Evolutionary conservation across 2,329 filamentous ascomycete species (phyloP), one percentile per base, ranked within the genome.

Genomic region (Zasmidium cellare): DNA sequence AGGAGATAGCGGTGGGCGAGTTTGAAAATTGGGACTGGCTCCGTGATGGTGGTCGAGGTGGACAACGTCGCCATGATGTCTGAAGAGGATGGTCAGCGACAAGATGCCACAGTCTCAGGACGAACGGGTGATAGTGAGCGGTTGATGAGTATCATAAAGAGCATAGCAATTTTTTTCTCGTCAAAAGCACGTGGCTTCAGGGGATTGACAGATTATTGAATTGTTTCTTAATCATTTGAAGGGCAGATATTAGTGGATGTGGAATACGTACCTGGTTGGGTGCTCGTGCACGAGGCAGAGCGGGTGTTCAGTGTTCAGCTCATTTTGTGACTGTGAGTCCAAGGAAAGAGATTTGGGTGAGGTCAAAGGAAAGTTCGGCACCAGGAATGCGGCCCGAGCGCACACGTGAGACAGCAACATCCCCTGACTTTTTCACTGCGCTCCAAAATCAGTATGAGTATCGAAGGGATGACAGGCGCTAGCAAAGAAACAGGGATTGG

Each of bases 1-100:
- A 99, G 81, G 60, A 97, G 85, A 78, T 93, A 97, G 64, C 90
- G 88, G 66, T 87, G 87, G 48, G 87, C 87, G 60, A 96, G 86
- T 71, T 84, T 82, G 65, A 90, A 93, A 70, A 97, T 94, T 60
- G 91, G 87, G 62, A 96, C 83, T 11, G 84, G 85, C 67, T 86
- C 81, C 16, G 72, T 64, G 56, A 78, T 71, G 57, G 70, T 61
- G 58, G 70, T 63, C 58, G 71, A 69, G 69, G 74, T 73, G 46
- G 62, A 23, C 7, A 14, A 7, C 45, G 59, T 48, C 67, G 67
- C 68, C 65, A 69, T 67, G 16, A 41, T 41, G 35, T 41, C 35
- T 41, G 11, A 19, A 9, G n/a, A 41, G 35, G 16, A 6, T 41
- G 7, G 35, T 41, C n/a, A 41, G 35, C 35, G n/a, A 16, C 16